A percentile compares a stretch with the other conserved stretches of the same genome.
phyloP scores from a whole-genome alignment of 2,329 filamentous ascomycete genomes.

The Fusarium sp. region DNA sequence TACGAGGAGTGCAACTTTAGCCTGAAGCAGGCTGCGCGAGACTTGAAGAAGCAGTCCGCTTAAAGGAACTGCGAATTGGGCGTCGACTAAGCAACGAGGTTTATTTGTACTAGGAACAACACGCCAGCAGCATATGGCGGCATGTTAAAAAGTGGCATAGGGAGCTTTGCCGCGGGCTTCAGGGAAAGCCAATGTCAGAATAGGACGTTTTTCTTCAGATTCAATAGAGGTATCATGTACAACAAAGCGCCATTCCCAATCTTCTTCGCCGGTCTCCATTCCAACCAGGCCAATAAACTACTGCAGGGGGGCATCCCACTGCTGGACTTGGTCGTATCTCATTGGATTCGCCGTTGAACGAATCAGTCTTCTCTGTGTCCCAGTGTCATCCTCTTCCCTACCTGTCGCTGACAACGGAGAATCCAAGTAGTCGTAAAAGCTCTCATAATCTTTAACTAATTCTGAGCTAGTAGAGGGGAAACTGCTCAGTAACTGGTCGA shows the following conservation, averaged over 20 bases:
- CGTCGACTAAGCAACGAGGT: conserved; percentile 15
- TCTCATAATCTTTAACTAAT: conserved; percentile 28
- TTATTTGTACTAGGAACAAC: conserved; percentile 39
- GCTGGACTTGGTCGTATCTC: conserved; percentile 30
- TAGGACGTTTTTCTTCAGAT: conserved; percentile 44
- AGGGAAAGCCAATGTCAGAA: conserved; percentile 43
- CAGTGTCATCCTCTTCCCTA: conserved; percentile 33
- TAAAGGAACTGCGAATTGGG: conserved; percentile 42
- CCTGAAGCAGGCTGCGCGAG: conserved; percentile 70
- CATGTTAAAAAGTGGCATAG: conserved; percentile 36
- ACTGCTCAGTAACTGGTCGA: conserved; percentile 33
- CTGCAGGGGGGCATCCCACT: conserved; percentile 11
- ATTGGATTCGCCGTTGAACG: conserved; percentile 8
- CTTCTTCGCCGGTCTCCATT: conserved; percentile 1
- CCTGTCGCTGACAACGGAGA: conserved; percentile 40
- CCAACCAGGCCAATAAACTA: not conserved
- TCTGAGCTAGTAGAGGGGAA: conserved; percentile 30
- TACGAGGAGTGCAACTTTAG: conserved; percentile 98
- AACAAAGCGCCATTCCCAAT: conserved; percentile 41
- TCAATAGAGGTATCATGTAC: conserved; percentile 52
- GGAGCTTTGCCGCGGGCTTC: conserved; percentile 37
- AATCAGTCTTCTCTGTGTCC: conserved; percentile 30
- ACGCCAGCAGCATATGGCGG: conserved; percentile 44
- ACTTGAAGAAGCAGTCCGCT: conserved; percentile 64
- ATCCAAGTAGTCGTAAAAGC: conserved; percentile 33